Conservation (phyloP, 73 alveolate genomes). For the Paramecium pentaurelia region DNA sequence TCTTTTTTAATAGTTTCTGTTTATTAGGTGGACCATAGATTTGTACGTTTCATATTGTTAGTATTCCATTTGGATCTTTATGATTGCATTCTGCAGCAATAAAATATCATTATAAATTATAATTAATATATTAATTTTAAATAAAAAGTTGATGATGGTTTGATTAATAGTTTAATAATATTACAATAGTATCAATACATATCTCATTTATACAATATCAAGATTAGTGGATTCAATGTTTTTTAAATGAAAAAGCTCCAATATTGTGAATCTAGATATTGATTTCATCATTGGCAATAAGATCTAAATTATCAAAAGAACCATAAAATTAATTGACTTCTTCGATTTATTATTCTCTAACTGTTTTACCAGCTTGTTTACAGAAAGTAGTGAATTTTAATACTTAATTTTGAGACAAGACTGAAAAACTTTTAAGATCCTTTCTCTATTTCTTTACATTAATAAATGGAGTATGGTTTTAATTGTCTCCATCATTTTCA, state of each 20-base stretch:
- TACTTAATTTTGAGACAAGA: background rate
- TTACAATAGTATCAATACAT: background rate
- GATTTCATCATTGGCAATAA: conserved; percentile 19
- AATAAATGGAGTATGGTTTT: background rate
- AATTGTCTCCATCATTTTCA: background rate
- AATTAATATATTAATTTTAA: background rate
- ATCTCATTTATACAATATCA: background rate
- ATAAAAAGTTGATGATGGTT: background rate
- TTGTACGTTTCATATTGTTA: background rate
- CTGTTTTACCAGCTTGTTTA: background rate
- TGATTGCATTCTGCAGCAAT: conserved; percentile 13
- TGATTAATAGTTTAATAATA: background rate
- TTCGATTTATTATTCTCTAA: background rate
- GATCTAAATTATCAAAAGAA: conserved; percentile 20
- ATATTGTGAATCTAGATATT: background rate
- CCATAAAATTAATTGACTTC: background rate
- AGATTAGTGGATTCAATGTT: background rate
- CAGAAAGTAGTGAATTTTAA: background rate
- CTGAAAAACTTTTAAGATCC: conserved; percentile 13
- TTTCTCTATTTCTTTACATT: background rate
- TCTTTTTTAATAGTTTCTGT: background rate
- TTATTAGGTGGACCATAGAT: background rate
- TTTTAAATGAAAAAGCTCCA: conserved; percentile 9
- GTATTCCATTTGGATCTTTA: background rate
- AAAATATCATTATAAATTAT: background rate